Evolutionary conservation across 2,329 filamentous ascomycete species (phyloP).

Genomic region (Magnaporthales sp.): DNA sequence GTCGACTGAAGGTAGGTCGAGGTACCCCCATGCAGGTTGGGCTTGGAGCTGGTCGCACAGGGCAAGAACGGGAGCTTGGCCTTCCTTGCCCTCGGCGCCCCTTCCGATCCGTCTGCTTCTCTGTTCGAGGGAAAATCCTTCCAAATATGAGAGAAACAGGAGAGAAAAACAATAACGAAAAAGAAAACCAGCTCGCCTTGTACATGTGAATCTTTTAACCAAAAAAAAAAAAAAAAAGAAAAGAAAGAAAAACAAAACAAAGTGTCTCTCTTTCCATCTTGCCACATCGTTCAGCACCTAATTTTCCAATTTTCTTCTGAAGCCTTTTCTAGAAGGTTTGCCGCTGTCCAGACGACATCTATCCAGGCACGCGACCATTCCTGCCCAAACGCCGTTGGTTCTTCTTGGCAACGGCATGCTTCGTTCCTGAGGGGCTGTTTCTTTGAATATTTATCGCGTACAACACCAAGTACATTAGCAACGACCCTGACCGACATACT

Average conservation of each 20-base stretch:
- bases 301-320: neutral
- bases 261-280: neutral
- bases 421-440: neutral
- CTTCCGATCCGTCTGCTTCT: neutral
- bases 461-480: neutral
- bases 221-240: neutral
- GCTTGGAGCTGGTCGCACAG: neutral
- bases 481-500: neutral
- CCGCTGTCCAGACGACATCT: neutral
- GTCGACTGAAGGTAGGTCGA: neutral
- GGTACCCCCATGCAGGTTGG: neutral
- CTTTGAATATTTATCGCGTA: neutral
- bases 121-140: neutral
- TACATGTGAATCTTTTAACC: too few relatives aligned
- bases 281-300: neutral
- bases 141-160: neutral
- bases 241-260: neutral
- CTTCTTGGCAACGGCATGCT: neutral
- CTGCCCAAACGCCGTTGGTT: neutral
- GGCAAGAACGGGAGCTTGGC: neutral
- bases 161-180: neutral
- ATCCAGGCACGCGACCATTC: neutral
- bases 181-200: neutral
- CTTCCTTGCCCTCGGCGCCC: neutral
- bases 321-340: neutral